A percentile compares a stretch with the other conserved stretches of the same genome.
Evolutionary conservation across 1,284 basidiomycete species (phyloP).

Genomic region (Boletellus deceptivus): DNA sequence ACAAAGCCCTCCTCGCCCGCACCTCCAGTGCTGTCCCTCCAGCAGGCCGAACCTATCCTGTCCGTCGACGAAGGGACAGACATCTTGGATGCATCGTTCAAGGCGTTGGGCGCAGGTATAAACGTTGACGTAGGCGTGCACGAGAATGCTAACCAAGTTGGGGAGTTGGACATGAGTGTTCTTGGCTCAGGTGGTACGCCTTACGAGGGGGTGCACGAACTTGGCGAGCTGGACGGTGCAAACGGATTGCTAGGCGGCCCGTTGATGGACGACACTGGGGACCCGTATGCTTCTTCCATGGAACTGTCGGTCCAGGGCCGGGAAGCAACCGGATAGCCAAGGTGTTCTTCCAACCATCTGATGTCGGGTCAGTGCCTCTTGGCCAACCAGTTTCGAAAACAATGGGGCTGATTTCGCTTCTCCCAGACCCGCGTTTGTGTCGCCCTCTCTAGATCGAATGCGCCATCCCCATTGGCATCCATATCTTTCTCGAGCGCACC

Average conservation of each 20-base stretch:
- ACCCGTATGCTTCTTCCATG: constrained; percentile 51
- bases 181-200: constrained; percentile 64
- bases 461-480: background rate
- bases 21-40: constrained; percentile 45
- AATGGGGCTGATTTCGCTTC: constrained; percentile 6
- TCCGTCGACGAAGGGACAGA: constrained; percentile 36
- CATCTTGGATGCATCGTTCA: constrained; percentile 47
- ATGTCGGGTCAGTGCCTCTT: constrained; percentile 10
- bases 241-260: constrained; percentile 57
- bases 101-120: constrained; percentile 45
- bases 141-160: constrained; percentile 30
- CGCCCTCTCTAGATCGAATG: background rate
- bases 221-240: constrained; percentile 51
- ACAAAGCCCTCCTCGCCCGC: constrained; percentile 66
- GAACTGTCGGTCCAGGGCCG: constrained; percentile 17
- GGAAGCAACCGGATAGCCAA: constrained; percentile 10
- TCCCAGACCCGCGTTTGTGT: background rate
- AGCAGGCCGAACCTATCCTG: constrained; percentile 31
- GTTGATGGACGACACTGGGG: constrained; percentile 55
- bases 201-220: constrained; percentile 52
- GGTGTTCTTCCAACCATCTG: background rate
- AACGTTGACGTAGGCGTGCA: constrained; percentile 35
- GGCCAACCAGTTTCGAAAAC: background rate
- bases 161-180: constrained; percentile 54
- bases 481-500: too few relatives aligned